Evolutionary conservation across 768 basidiomycete genomes (phyloP).

Genomic region (Lanmaoa pseudosensibilis): DNA sequence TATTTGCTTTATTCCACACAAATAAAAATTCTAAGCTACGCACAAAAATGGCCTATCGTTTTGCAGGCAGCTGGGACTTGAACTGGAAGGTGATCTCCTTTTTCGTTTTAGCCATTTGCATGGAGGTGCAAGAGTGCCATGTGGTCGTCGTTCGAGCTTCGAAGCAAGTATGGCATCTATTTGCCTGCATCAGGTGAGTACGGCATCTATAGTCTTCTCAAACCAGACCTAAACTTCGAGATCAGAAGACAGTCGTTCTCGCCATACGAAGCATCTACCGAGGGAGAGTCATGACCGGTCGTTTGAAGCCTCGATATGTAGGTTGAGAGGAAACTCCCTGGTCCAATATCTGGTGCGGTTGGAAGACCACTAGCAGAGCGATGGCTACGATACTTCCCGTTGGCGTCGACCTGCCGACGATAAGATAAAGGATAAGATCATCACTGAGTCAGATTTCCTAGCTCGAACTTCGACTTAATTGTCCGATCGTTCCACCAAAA

Average conservation of each 20-base stretch:
- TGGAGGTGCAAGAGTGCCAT: not conserved
- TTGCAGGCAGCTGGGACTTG: too few relatives aligned
- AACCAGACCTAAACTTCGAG: too few relatives aligned
- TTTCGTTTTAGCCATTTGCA: too few relatives aligned
- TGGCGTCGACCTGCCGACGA: not conserved
- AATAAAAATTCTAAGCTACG: too few relatives aligned
- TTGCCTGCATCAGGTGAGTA: not conserved
- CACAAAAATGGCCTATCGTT: too few relatives aligned
- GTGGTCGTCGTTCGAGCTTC: not conserved
- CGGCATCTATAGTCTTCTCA: not conserved
- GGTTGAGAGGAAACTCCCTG: not conserved
- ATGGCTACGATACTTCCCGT: not conserved
- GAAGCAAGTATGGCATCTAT: not conserved
- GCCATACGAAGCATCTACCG: too few relatives aligned
- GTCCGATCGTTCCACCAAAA: not conserved
- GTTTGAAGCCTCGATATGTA: not conserved
- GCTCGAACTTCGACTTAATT: not conserved
- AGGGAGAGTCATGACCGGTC: too few relatives aligned
- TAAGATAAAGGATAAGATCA: slow-evolving; percentile 10
- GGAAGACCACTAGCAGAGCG: not conserved
- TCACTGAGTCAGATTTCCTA: not conserved
- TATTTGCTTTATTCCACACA: too few relatives aligned
- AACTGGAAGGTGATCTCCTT: too few relatives aligned
- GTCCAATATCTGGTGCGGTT: not conserved
- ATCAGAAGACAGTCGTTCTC: too few relatives aligned